These are phyloP conservation scores for Neurospora sp. DNA, from an alignment of 495 filamentous ascomycete species.

Conservation along the genomic window DNA sequence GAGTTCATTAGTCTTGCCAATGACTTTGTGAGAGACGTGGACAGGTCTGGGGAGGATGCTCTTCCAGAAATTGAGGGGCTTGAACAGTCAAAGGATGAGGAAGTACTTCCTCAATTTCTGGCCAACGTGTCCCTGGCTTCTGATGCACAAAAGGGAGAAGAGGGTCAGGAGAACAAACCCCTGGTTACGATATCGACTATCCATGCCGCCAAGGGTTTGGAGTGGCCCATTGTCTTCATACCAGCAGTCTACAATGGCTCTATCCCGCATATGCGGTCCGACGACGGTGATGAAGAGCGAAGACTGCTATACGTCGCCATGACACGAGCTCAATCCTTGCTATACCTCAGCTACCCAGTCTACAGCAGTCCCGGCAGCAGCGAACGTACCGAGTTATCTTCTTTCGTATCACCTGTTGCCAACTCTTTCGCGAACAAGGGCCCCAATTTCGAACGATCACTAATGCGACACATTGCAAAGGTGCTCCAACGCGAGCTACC, in stretches of 20 bases:
- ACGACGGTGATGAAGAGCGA: conserved; percentile 84
- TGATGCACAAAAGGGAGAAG: conserved; percentile 55
- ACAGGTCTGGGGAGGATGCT: conserved; percentile 48
- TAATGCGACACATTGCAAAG: conserved; percentile 29
- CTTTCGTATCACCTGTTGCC: conserved; percentile 27
- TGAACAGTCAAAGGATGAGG: conserved; percentile 56
- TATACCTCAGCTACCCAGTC: conserved; percentile 82
- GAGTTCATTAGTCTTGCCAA: conserved; percentile 72
- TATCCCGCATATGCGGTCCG: conserved; percentile 87
- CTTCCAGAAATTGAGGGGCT: conserved; percentile 72
- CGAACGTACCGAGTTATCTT: conserved; percentile 27
- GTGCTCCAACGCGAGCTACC: conserved; percentile 32
- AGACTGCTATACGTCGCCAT: conserved; percentile 93
- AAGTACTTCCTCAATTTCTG: conserved; percentile 68
- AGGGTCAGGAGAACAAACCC: conserved; percentile 43
- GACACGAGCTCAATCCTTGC: conserved; percentile 82
- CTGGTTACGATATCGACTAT: conserved; percentile 93
- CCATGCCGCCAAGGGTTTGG: conserved; percentile 90
- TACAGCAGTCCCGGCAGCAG: conserved; percentile 21
- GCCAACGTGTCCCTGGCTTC: conserved; percentile 82
- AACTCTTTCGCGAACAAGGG: conserved; percentile 31
- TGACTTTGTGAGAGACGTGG: conserved; percentile 47
- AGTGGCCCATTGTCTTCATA: conserved; percentile 97
- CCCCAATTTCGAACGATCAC: conserved; percentile 32
- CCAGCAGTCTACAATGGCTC: conserved; percentile 84